Base-by-base conservation (phyloP, 345 rosid species). In the Noccaea caerulescens region DNA sequence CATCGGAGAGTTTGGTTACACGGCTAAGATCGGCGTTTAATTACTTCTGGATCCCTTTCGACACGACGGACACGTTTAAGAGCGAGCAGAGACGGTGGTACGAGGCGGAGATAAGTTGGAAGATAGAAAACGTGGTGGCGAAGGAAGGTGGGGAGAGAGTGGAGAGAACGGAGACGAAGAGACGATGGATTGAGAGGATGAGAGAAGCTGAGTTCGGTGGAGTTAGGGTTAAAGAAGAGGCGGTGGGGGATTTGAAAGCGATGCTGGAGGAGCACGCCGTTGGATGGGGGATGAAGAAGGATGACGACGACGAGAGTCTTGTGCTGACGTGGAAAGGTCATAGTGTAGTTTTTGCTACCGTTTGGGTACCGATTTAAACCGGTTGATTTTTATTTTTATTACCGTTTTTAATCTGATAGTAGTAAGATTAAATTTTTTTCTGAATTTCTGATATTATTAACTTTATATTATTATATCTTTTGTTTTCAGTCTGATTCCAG, bases 261-360 rank as follows among this genome's bases (percentile, higher is more conserved):
- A 93, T 93, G 98, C 84, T 93, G 32, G 93, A 84, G 46, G 94
- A 93, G 54, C 98, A 93, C 75, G 97, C 94, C 11, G 96, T 92
- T 3, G 98, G 98, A 38, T 93, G 98, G 98, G 96, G 97, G 34
- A 73, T 88, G 70, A 91, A 87, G 87, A 93, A 81, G 36, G 66
- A 66, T 16, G 66, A 73, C 36, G 77, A 66, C 8, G 77, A 65
- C 11, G 52, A 47, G 52, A 57, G 67, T 79, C 86, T 93, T 9
- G 90, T 93, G 18, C 85, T 93, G 52, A 93, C 97, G 44, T 93
- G 96, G 98, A 93, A 93, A 81, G 97, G 98, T 7, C 97, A 91
- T 73, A 88, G 90, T 78, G 98, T 86, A 56, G 96, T 87, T 7
- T 93, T 93, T 82, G 97, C 94, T 34, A 81, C 88, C 62, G 87